Evolutionary conservation across 2,329 filamentous ascomycete species (phyloP), one percentile per base, ranked within the genome.

Genomic region (Metarhizium album): DNA sequence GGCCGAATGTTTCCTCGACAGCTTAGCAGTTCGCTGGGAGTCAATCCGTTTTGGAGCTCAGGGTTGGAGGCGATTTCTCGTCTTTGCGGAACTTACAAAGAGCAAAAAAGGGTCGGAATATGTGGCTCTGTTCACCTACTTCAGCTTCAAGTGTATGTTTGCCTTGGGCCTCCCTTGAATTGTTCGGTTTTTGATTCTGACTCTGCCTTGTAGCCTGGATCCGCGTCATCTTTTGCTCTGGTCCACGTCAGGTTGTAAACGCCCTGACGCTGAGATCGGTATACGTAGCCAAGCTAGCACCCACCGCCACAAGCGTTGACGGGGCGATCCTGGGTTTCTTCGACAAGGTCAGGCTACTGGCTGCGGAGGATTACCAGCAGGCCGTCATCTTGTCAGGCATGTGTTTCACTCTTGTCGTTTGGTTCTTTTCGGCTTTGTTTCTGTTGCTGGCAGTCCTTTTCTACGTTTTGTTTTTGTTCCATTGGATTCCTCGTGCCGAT

Each of bases 31-130:
- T 48, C 83, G 88, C 47, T 76, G 94, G 58, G 88, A 96, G 67
- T 89, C 86, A 69, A 80, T 89, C 62, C 82, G 89, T n/a, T 65
- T 85, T 52, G 85, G 84, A 35, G 74, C 74, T 42, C 80, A 84
- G 58, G 93, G 93, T 31, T 98, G 84, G 80, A 85, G 83, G 60
- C 79, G 91, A 47, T 98, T 95, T 64, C 69, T 95, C n/a, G 89
- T 96, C 57, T 95, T 95, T 64, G 84, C 89, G 16, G 87, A 89
- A 61, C 72, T 96, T 64, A 95, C 90, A 13, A 93, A 91, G 70
- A 90, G 86, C 67, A 90, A 87, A 63, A 94, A 95, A 69, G 89
- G 90, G 18, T 84, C 84, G 52, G 89, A 95, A 65, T 95, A 95
- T 61, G 78, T 95, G 57, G 90, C 90, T 3, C 75, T 95, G 4